Evolutionary conservation across 2,329 filamentous ascomycete genomes (phyloP).

Genomic region (Penicillium sp.): DNA sequence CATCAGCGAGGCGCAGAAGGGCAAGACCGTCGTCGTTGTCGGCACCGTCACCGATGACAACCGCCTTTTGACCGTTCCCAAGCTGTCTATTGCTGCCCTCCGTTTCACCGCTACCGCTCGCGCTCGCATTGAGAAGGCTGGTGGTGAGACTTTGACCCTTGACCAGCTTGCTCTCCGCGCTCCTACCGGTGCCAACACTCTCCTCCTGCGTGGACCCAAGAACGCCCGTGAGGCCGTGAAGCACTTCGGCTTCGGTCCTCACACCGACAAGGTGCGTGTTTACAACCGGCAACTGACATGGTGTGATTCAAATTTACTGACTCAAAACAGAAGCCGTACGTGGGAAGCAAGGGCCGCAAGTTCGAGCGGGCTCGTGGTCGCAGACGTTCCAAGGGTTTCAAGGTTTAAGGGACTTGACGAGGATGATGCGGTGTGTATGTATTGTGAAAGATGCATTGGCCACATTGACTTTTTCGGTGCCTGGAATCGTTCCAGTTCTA

Average conservation of each 20-base stretch:
- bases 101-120: slow-evolving; percentile 96
- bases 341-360: slow-evolving; percentile 99
- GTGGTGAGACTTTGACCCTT: slow-evolving; percentile 91
- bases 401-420: slow-evolving; percentile 71
- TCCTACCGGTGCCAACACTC: slow-evolving; percentile 94
- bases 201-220: slow-evolving; percentile 97
- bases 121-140: slow-evolving; percentile 87
- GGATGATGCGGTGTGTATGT: slow-evolving; percentile 19
- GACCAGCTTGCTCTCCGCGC: slow-evolving; percentile 95
- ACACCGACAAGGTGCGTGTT: slow-evolving; percentile 84
- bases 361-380: slow-evolving; percentile 99
- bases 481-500: slow-evolving; percentile 19
- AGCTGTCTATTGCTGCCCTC: slow-evolving; percentile 89
- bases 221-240: slow-evolving; percentile 96
- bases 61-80: slow-evolving; percentile 85
- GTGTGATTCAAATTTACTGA: slow-evolving; percentile 15
- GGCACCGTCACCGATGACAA: slow-evolving; percentile 98
- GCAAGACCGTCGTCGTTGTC: slow-evolving; percentile 87
- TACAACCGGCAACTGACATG: neutral
- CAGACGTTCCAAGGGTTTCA: slow-evolving; percentile 98
- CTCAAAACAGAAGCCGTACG: slow-evolving; percentile 75
- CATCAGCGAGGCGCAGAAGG: slow-evolving; percentile 57
- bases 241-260: slow-evolving; percentile 98
- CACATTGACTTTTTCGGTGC: slow-evolving; percentile 18
- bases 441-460: slow-evolving; percentile 12